Conservation (phyloP, 805 yeast genomes). For the Metschnikowia shivogae region DNA sequence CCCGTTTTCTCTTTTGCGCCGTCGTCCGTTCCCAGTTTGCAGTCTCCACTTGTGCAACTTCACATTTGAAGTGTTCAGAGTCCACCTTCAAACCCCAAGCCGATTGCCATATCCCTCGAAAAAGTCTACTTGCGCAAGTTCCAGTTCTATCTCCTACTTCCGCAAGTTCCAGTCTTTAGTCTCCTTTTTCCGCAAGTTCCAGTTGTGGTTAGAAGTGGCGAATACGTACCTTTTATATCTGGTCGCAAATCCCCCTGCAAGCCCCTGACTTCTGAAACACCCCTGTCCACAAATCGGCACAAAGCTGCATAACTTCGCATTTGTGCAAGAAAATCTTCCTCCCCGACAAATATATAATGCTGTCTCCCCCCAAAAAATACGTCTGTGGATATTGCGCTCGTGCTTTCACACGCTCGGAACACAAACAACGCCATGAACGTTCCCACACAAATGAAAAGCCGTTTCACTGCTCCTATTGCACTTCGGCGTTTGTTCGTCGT, state of each 20-base stretch:
- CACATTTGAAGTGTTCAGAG: too few relatives aligned
- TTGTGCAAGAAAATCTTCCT: not conserved
- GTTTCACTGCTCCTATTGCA: conserved; percentile 66
- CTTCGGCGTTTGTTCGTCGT: conserved; percentile 70
- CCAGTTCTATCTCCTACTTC: not conserved
- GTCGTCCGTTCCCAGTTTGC: too few relatives aligned
- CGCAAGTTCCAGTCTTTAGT: not conserved
- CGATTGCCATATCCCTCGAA: too few relatives aligned
- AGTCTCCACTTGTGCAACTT: too few relatives aligned
- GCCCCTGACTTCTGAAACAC: conserved; percentile 1
- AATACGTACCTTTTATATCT: not conserved
- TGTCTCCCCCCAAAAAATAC: conserved; percentile 53
- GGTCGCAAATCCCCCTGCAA: not conserved
- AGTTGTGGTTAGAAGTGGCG: not conserved
- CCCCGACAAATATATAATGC: conserved; percentile 3
- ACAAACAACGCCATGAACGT: conserved; percentile 71
- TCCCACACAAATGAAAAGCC: conserved; percentile 81
- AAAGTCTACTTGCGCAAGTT: too few relatives aligned
- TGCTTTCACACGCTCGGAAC: conserved; percentile 76
- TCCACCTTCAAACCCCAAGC: too few relatives aligned
- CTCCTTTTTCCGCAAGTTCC: not conserved
- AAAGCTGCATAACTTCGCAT: too few relatives aligned
- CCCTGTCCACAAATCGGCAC: not conserved
- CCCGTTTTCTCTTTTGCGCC: too few relatives aligned
- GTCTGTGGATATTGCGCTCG: conserved; percentile 77